Conservation (phyloP, 1,284 basidiomycete genomes). For the Rhizoctonia solani region DNA sequence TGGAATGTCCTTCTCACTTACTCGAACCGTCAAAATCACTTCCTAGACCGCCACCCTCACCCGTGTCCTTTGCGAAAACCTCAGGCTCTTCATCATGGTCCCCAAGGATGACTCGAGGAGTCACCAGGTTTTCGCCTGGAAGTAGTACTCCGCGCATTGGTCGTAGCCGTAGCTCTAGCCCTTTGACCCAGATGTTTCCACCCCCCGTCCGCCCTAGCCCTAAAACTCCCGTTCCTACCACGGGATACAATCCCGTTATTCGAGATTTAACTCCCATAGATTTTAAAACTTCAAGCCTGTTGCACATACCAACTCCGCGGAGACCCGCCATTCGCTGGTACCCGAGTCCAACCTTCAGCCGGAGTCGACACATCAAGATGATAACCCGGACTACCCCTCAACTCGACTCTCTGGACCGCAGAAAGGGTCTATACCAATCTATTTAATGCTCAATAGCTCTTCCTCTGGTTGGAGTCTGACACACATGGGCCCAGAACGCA, state of each 20-base stretch:
- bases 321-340: no score
- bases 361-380: no score
- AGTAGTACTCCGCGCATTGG: conserved; percentile 2
- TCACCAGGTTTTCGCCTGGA: conserved; percentile 7
- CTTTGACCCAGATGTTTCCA: conserved; percentile 23
- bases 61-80: background rate
- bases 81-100: background rate
- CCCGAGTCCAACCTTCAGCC: no score
- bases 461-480: background rate
- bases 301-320: background rate
- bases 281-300: background rate
- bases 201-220: conserved; percentile 5
- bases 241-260: conserved; percentile 3
- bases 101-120: background rate
- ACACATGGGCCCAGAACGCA: conserved; percentile 17
- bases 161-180: conserved; percentile 22
- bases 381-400: no score
- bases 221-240: conserved; percentile 11
- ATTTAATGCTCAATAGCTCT: background rate
- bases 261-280: no score
- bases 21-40: background rate
- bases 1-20: conserved; percentile 4
- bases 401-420: background rate
- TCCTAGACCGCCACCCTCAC: conserved; percentile 1
- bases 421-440: background rate